Base-by-base conservation (phyloP, 768 basidiomycete species). In the Mycena leptocephala region DNA sequence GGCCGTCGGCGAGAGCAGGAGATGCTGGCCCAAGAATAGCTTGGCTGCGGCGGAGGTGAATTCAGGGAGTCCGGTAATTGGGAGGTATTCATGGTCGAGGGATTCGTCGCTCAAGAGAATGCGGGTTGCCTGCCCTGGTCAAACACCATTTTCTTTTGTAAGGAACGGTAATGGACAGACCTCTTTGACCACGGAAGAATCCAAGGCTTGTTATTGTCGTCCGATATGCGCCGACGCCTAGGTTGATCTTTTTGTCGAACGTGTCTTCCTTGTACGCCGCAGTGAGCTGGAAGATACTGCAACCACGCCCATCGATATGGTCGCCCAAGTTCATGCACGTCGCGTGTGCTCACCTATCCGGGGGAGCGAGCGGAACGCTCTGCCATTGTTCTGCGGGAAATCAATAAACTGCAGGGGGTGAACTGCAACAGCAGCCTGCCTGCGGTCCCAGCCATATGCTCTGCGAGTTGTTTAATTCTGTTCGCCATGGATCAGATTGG, bases 191-290 rank as follows among this genome's bases (percentile, higher is more conserved):
- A 96, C 96, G 97, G 97, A 32, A 98, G 91, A 30, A 98, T 92
- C 96, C 96, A 98, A 18, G 97, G 94, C 85, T 95, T 97, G 84
- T 90, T 92, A 80, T 95, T 84, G 80, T 97, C 91, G 81, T 97
- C 97, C 97, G 91, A 84, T 98, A 98, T 10, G 97, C 97, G 56
- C 97, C 97, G 56, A 97, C 97, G 46, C 97, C 96, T 28, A 98
- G 89, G 84, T 98, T 98, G 85, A 97, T 89, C 88, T 98, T 98
- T 76, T 93, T 85, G 18, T 91, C 88, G 83, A 89, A 91, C 3
- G 90, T 81, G 83, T 98, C 96, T 33, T 90, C 92, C 84, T 97
- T 96, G 92, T 93, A 98, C 2, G 95, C 93, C 24, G 96, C 94
- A 0, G 96, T 96, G 77, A 98, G 90, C 87, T 96, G 93, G 92